Percentiles rank a stretch among this genome's conserved stretches.
Conservation (phyloP, 2,329 filamentous ascomycete species). For the Davidsoniella virescens region DNA sequence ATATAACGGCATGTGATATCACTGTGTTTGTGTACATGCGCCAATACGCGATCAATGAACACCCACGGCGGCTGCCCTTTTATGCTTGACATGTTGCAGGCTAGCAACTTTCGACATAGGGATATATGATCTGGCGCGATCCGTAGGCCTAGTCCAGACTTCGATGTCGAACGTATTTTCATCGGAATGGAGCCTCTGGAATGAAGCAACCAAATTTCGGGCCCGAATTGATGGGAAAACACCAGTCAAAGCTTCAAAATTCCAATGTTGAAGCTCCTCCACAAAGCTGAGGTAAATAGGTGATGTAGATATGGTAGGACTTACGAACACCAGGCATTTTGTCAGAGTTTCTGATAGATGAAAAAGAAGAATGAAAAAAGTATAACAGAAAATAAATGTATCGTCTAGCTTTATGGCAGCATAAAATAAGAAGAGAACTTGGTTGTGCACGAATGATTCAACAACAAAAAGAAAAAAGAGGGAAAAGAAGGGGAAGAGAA, state of each 20-base stretch:
- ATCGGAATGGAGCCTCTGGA: too few relatives aligned
- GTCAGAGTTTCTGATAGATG: background rate
- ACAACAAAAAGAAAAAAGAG: conserved; percentile 1
- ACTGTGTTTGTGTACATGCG: too few relatives aligned
- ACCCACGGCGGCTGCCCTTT: too few relatives aligned
- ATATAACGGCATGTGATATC: background rate
- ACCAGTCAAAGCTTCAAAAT: too few relatives aligned
- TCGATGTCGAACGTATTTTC: too few relatives aligned
- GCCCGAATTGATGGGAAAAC: too few relatives aligned
- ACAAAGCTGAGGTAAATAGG: too few relatives aligned
- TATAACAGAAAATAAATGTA: conserved; percentile 2
- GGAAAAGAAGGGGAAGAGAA: conserved; percentile 3
- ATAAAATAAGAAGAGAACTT: background rate
- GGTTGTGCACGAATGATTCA: background rate
- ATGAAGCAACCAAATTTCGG: too few relatives aligned
- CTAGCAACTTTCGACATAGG: too few relatives aligned
- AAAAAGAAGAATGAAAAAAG: background rate
- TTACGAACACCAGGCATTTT: conserved; percentile 13
- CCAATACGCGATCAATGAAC: background rate
- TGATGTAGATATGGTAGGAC: background rate
- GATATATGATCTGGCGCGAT: too few relatives aligned
- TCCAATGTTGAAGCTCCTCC: background rate
- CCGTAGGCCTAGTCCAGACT: too few relatives aligned
- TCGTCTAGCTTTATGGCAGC: background rate
- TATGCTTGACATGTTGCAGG: background rate